These are phyloP conservation scores for Flammula alnicola DNA, from an alignment of 1,284 basidiomycete genomes.

Conservation along the genomic window DNA sequence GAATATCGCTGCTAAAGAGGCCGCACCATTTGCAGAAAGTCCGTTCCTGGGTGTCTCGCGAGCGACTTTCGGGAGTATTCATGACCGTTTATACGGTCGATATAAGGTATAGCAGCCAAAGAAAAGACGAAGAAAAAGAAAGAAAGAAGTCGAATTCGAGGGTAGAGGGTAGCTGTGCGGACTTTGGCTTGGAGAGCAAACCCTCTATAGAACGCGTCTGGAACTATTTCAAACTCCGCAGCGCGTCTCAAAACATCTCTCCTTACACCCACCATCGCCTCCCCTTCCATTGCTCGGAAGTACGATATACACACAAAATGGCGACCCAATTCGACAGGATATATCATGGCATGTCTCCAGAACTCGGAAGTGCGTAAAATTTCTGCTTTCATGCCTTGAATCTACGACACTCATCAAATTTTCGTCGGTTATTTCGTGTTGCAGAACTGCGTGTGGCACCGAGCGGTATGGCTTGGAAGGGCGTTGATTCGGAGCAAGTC, in stretches of 20 bases:
- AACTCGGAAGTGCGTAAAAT: conserved; percentile 82
- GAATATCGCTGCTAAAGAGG: conserved; percentile 4
- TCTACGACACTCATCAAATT: conserved; percentile 8
- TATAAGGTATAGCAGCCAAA: conserved; percentile 1
- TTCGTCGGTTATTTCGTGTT: conserved; percentile 15
- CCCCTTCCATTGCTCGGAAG: background rate
- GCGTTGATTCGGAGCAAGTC: conserved; percentile 66
- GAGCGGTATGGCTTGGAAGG: conserved; percentile 94
- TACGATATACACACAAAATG: conserved; percentile 32
- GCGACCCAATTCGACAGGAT: conserved; percentile 84
- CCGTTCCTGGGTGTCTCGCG: conserved; percentile 71
- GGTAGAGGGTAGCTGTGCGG: conserved; percentile 9
- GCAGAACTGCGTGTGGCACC: conserved; percentile 87
- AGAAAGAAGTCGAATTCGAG: conserved; percentile 5
- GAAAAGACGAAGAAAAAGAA: background rate
- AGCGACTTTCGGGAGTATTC: conserved; percentile 65
- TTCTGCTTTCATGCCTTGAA: background rate
- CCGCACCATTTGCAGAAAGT: conserved; percentile 94
- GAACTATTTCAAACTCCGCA: conserved; percentile 42
- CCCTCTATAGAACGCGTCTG: conserved; percentile 36
- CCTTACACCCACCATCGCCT: background rate
- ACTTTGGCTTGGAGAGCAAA: too few relatives aligned
- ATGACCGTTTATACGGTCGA: conserved; percentile 30
- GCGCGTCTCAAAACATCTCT: conserved; percentile 35
- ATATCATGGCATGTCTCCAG: conserved; percentile 74